phyloP scores from a whole-genome alignment of 768 basidiomycete species.

The Mycena olivaceomarginata region DNA sequence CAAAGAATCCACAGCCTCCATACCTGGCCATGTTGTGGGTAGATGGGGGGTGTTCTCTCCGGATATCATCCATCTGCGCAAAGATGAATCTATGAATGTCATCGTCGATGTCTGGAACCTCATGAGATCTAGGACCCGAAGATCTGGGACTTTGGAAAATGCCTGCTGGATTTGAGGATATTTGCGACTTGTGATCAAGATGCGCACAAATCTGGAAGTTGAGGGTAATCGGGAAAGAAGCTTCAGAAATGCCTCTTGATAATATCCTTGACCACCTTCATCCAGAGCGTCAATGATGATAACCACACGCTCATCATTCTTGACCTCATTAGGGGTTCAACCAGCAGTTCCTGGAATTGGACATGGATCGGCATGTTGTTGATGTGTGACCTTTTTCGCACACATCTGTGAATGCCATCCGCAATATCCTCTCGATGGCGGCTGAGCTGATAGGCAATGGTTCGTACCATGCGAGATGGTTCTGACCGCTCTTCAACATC shows the following conservation, averaged over 20 bases:
- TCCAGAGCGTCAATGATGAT: conserved; percentile 34
- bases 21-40: conserved; percentile 6
- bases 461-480: conserved; percentile 54
- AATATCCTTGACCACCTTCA: conserved; percentile 6
- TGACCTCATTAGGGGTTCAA: conserved; percentile 50
- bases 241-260: conserved; percentile 6
- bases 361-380: conserved; percentile 49
- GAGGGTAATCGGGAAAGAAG: neutral
- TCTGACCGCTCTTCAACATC: conserved; percentile 53
- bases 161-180: conserved; percentile 5
- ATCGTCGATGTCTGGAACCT: neutral
- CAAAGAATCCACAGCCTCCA: neutral
- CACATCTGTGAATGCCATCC: conserved; percentile 47
- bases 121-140: conserved; percentile 13
- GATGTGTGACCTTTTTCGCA: conserved; percentile 53
- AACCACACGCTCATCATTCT: neutral
- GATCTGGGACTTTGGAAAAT: neutral
- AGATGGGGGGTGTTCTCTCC: neutral
- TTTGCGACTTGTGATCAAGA: conserved; percentile 33
- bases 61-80: conserved; percentile 2
- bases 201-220: conserved; percentile 18
- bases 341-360: conserved; percentile 57
- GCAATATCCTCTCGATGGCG: conserved; percentile 55
- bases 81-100: conserved; percentile 24
- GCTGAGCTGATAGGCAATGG: conserved; percentile 57